A percentile compares a stretch with the other conserved stretches of the same genome.
phyloP scores from a whole-genome alignment of 1,139 yeast genomes.

The Meyerozyma athensensis region DNA sequence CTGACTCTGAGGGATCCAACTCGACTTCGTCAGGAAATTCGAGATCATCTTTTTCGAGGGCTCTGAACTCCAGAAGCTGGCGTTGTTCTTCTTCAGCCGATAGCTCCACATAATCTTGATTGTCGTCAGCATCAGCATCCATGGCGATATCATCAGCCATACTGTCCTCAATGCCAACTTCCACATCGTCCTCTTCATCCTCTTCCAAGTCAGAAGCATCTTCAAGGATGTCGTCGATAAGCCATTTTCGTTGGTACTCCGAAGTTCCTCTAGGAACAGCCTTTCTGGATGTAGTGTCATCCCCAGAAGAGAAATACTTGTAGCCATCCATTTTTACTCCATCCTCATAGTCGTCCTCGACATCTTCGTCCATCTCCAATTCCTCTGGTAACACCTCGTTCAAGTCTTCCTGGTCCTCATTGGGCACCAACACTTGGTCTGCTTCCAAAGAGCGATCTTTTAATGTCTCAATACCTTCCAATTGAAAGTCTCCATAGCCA shows the following conservation, averaged over 20 bases:
- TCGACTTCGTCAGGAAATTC: slow-evolving; percentile 97
- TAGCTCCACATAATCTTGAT: slow-evolving; percentile 61
- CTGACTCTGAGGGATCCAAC: slow-evolving; percentile 69
- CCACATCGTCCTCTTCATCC: slow-evolving; percentile 27
- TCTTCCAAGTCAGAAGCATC: slow-evolving; percentile 52
- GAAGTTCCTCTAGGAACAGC: slow-evolving; percentile 85
- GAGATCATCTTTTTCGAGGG: slow-evolving; percentile 71
- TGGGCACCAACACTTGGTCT: slow-evolving; percentile 34
- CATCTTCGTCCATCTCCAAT: slow-evolving; percentile 35
- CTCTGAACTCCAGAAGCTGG: slow-evolving; percentile 67
- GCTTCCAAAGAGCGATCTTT: slow-evolving; percentile 23
- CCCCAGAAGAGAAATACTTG: slow-evolving; percentile 50
- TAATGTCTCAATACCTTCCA: slow-evolving; percentile 59
- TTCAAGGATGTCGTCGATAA: slow-evolving; percentile 53
- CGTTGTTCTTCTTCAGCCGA: slow-evolving; percentile 79
- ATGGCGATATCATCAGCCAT: slow-evolving; percentile 18
- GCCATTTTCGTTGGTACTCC: slow-evolving; percentile 93
- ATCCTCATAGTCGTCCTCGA: slow-evolving; percentile 31
- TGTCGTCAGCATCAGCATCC: slow-evolving; percentile 25
- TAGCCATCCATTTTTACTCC: slow-evolving; percentile 66
- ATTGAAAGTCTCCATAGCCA: slow-evolving; percentile 84
- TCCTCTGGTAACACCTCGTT: slow-evolving; percentile 65
- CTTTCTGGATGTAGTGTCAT: slow-evolving; percentile 17
- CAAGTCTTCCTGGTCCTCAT: slow-evolving; percentile 56
- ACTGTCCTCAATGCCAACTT: background rate